phyloP scores from a whole-genome alignment of 73 alveolate species.

The Paramecium pentaurelia region DNA sequence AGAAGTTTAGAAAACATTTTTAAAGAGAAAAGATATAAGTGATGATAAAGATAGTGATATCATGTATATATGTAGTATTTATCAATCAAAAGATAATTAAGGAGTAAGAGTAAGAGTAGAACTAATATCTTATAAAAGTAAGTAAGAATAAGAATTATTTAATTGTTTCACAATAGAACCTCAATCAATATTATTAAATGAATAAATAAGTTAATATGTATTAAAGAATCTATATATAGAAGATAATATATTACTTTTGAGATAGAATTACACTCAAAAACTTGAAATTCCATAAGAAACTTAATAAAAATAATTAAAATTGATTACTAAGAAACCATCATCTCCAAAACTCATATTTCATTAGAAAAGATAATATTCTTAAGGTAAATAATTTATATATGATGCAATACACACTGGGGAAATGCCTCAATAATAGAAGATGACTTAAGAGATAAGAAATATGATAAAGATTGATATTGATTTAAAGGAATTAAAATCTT shows the following conservation, averaged over 20 bases:
- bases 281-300: neutral
- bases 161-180: neutral
- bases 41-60: neutral
- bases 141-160: neutral
- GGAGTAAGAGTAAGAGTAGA: neutral
- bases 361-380: neutral
- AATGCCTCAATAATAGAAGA: neutral
- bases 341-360: neutral
- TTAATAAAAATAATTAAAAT: neutral
- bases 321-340: neutral
- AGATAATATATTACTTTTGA: neutral
- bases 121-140: neutral
- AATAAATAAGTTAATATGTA: neutral
- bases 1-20: neutral
- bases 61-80: neutral
- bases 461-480: constrained; percentile 22
- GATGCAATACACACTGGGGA: neutral
- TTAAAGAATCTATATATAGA: neutral
- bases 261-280: neutral
- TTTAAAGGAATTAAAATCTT: neutral
- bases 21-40: neutral
- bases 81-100: neutral
- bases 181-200: neutral
- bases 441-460: neutral
- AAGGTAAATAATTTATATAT: neutral